Evolutionary conservation across 176 grass and related monocot genomes (phyloP).

Genomic region (Cocos nucifera): DNA sequence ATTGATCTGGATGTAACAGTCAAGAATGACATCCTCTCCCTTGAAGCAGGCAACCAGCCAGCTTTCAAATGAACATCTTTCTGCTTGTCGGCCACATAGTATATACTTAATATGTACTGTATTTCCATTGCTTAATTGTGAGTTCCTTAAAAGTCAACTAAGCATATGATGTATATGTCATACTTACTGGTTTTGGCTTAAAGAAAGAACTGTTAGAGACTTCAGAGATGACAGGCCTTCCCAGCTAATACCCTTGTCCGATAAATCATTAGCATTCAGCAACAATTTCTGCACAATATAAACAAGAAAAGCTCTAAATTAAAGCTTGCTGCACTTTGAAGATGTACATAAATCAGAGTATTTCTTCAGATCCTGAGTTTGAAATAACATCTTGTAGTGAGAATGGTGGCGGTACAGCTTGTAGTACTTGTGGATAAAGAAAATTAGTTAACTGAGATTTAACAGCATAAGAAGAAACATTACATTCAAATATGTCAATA

Average conservation of each 20-base stretch:
- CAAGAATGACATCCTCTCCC: too few relatives aligned
- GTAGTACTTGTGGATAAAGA: not conserved
- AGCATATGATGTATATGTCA: too few relatives aligned
- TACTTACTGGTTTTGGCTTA: conserved; percentile 63
- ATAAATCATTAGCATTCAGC: conserved; percentile 69
- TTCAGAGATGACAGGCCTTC: conserved; percentile 65
- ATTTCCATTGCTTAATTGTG: too few relatives aligned
- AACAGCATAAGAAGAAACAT: conserved; percentile 2
- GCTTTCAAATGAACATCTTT: too few relatives aligned
- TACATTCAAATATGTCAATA: conserved; percentile 71
- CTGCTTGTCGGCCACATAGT: too few relatives aligned
- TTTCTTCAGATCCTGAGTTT: too few relatives aligned
- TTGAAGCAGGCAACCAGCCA: too few relatives aligned
- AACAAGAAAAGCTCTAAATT: conserved; percentile 16
- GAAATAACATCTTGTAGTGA: too few relatives aligned
- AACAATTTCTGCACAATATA: conserved; percentile 71
- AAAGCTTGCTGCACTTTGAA: conserved; percentile 4
- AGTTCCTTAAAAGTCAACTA: too few relatives aligned
- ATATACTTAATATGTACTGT: too few relatives aligned
- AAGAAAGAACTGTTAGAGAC: conserved; percentile 47
- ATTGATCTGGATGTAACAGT: too few relatives aligned
- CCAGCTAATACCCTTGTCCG: conserved; percentile 69
- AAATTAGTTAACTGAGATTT: conserved; percentile 4
- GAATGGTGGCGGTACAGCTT: too few relatives aligned
- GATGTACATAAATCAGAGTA: not conserved